Base-by-base conservation (phyloP, 2,329 filamentous ascomycete genomes). In the Colletotrichum sp. region DNA sequence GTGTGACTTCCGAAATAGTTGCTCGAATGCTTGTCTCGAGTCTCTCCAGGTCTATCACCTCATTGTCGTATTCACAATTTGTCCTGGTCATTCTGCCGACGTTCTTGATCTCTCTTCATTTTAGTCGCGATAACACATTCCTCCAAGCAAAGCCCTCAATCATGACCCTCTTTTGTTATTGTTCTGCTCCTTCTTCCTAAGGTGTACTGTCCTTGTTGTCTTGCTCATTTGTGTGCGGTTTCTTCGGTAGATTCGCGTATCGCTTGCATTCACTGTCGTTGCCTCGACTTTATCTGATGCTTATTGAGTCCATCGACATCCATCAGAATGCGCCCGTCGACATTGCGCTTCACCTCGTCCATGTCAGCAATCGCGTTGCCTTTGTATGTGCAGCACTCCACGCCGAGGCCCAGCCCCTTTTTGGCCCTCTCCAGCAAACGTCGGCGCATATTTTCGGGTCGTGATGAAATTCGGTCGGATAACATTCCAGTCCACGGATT, bases 101-200 rank as follows among this genome's bases (percentile, higher is more conserved):
- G 71, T 85, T 88, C 80, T 89, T 89, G 78, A 88, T 89, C 82
- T 88, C 85, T 26, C 86, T 81, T 6, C 86, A 88, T 63, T 89
- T 89, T 71, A 88, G 82, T 73, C 83, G 80, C 88, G 87, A 89
- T 6, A 83, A 67, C 80, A 88, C 88, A 75, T 86, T 88, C 80
- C 88, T 88, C 67, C 89, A 80, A 0, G 87, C 84, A 70, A 86
- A 90, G 0, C 87, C 88, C 8, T 85, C 81, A 44, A 88, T 80
- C 52, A 86, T 72, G 7, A 85, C 87, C 1, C 80, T 2, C 81
- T 76, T 76, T 83, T 86, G 79, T 88, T 89, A 71, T 80, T 81
- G 34, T 79, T 72, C 74, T 87, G 84, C 13, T 84, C 80, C 26
- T 83, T 80, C n/a, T 83, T 79, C 34, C 75, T 81, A 36, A 86